Conservation (phyloP, 352 stramenopile genomes). For the Pythium volutum region DNA sequence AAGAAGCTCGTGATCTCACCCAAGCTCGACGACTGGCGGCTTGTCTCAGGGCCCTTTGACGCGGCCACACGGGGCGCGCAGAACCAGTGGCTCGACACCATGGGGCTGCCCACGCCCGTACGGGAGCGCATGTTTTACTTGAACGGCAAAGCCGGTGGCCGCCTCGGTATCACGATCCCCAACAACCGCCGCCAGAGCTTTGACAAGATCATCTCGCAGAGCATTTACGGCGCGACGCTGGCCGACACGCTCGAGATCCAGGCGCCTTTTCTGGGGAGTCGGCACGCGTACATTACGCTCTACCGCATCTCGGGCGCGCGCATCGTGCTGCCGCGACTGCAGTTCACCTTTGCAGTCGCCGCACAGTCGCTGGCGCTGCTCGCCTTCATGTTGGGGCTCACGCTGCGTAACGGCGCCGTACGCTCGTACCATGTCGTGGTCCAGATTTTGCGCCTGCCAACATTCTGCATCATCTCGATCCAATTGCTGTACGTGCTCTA, state of each 20-base stretch:
- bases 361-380: slow-evolving; percentile 31
- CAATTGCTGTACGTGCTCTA: slow-evolving; percentile 40
- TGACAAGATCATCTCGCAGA: slow-evolving; percentile 33
- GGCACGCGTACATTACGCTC: slow-evolving; percentile 28
- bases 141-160: slow-evolving; percentile 20
- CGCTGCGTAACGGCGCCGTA: slow-evolving; percentile 23
- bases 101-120: slow-evolving; percentile 26
- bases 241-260: slow-evolving; percentile 33
- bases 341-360: slow-evolving; percentile 40
- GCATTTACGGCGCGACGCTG: slow-evolving; percentile 29
- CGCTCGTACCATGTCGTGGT: slow-evolving; percentile 34
- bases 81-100: slow-evolving; percentile 33
- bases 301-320: slow-evolving; percentile 29
- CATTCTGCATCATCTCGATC: slow-evolving; percentile 38
- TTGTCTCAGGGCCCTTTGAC: slow-evolving; percentile 9
- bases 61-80: slow-evolving; percentile 8
- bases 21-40: slow-evolving; percentile 2
- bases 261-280: slow-evolving; percentile 19
- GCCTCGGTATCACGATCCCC: slow-evolving; percentile 29
- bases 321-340: slow-evolving; percentile 28
- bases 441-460: slow-evolving; percentile 32
- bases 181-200: slow-evolving; percentile 35
- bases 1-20: slow-evolving; percentile 1
- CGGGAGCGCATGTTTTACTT: slow-evolving; percentile 35
- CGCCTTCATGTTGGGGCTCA: slow-evolving; percentile 30